Evolutionary conservation across 495 filamentous ascomycete species (phyloP).

Genomic region (Hyaloscypha finlandica): DNA sequence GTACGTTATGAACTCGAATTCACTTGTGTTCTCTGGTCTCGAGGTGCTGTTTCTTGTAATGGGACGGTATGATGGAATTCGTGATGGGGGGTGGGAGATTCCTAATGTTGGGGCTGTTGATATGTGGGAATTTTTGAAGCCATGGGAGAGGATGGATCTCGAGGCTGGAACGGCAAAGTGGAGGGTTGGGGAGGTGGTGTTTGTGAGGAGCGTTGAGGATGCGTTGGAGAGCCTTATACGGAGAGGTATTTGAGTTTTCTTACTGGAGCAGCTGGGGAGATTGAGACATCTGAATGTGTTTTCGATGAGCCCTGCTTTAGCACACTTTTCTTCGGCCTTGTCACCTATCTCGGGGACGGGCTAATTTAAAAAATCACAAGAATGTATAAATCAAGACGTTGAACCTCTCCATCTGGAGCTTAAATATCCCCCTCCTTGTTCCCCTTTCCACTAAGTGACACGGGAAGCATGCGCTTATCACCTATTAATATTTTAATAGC

Average conservation of each 20-base stretch:
- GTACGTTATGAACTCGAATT: neutral
- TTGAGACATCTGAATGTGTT: too few relatives aligned
- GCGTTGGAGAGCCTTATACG: neutral
- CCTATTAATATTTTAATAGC: too few relatives aligned
- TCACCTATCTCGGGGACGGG: too few relatives aligned
- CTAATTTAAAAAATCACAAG: too few relatives aligned
- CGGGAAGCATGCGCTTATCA: too few relatives aligned
- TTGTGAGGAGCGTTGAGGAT: neutral
- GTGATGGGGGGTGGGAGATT: neutral
- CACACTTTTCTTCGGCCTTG: too few relatives aligned
- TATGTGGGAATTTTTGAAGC: neutral
- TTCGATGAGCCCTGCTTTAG: too few relatives aligned
- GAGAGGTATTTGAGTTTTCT: neutral
- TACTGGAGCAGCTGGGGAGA: neutral
- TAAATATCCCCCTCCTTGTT: too few relatives aligned
- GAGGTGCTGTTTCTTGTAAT: constrained; percentile 5
- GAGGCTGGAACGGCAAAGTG: neutral
- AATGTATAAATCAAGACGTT: too few relatives aligned
- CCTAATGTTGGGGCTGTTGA: neutral
- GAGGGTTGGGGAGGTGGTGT: neutral
- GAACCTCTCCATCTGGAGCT: too few relatives aligned
- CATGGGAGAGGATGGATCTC: neutral
- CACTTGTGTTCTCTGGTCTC: neutral
- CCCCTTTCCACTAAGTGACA: too few relatives aligned
- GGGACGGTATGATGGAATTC: neutral